Evolutionary conservation across 163 green algal genomes (phyloP).

Genomic region (Scenedesmus sp.): DNA sequence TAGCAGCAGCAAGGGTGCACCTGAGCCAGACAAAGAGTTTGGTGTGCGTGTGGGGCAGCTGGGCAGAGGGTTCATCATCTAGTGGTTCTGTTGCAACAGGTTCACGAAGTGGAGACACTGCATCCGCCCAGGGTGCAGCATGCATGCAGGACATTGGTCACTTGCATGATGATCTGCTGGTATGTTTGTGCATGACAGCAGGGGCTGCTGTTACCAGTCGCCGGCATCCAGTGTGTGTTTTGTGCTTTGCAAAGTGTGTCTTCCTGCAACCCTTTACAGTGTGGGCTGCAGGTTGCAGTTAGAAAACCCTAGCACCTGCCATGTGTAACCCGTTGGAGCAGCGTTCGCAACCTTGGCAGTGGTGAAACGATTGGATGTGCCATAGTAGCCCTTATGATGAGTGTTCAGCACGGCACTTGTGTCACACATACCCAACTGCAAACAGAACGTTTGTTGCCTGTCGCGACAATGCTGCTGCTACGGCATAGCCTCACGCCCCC

Average conservation of each 20-base stretch:
- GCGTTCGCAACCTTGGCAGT: not conserved
- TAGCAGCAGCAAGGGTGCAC: constrained; percentile 1
- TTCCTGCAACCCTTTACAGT: too few species aligned
- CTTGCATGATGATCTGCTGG: too few species aligned
- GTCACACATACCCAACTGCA: not conserved
- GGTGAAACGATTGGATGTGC: too few species aligned
- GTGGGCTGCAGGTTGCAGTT: too few species aligned
- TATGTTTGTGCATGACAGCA: too few species aligned
- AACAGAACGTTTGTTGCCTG: not conserved
- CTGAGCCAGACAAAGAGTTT: constrained; percentile 19
- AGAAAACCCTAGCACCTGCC: not conserved
- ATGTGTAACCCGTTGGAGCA: not conserved
- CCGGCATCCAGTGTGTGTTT: too few species aligned
- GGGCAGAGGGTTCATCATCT: constrained; percentile 42
- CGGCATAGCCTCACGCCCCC: too few species aligned
- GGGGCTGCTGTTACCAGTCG: too few species aligned
- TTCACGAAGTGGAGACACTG: too few species aligned
- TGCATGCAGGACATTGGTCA: too few species aligned
- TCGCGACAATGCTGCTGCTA: not conserved
- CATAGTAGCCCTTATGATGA: not conserved
- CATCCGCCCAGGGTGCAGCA: too few species aligned
- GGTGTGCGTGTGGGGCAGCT: constrained; percentile 33
- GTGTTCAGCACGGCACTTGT: not conserved
- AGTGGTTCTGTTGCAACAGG: not conserved
- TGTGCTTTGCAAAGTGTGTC: too few species aligned